Percentiles rank a stretch among this genome's conserved stretches.
Conservation (phyloP, 345 rosid genomes). For the Acer campestre region DNA sequence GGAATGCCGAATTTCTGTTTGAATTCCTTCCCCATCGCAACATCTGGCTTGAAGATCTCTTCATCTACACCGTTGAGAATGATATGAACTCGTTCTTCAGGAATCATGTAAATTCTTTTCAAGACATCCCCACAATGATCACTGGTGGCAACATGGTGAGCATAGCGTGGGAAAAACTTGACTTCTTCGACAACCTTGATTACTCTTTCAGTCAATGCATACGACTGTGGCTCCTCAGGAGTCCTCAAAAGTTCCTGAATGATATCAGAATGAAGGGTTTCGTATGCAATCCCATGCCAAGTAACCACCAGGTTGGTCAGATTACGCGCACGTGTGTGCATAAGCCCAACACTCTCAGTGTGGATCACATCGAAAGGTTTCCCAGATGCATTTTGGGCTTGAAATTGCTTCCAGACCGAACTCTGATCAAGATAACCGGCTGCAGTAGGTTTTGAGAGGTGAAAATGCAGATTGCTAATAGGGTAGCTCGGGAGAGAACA, state of each 20-base stretch:
- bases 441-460: conserved; percentile 72
- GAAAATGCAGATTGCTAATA: conserved; percentile 54
- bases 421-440: conserved; percentile 84
- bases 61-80: conserved; percentile 88
- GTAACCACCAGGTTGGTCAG: conserved; percentile 64
- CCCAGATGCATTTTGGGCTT: conserved; percentile 60
- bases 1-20: conserved; percentile 52
- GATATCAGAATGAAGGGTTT: conserved; percentile 85
- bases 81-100: conserved; percentile 85
- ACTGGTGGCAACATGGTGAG: conserved; percentile 91
- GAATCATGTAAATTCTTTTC: conserved; percentile 90
- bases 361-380: conserved; percentile 86
- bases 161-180: conserved; percentile 76
- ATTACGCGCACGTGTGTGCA: conserved; percentile 77
- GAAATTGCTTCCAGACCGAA: conserved; percentile 66
- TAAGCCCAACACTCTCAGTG: conserved; percentile 82
- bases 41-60: conserved; percentile 64
- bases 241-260: conserved; percentile 76
- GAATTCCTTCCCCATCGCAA: conserved; percentile 47
- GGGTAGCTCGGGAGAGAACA: conserved; percentile 55
- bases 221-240: conserved; percentile 53
- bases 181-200: conserved; percentile 76
- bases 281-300: conserved; percentile 96
- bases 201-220: conserved; percentile 59
- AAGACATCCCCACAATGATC: conserved; percentile 91